Percentiles rank a stretch among this genome's conserved stretches.
Conservation (phyloP, 768 basidiomycete genomes). For the Auriscalpium orientale region DNA sequence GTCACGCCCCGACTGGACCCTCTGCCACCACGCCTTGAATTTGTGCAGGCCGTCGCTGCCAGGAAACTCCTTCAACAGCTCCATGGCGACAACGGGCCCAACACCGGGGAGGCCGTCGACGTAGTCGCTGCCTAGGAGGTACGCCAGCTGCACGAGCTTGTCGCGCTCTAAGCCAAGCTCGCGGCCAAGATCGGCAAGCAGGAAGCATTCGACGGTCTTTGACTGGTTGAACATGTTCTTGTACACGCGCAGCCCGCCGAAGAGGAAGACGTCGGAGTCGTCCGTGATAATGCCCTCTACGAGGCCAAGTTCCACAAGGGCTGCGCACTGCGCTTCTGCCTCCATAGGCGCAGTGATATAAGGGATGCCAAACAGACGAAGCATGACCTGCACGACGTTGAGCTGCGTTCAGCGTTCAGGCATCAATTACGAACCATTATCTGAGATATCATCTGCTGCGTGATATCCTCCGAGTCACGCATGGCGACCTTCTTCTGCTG, state of each 20-base stretch:
- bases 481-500: slow-evolving; percentile 81
- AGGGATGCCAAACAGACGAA: slow-evolving; percentile 92
- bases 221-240: slow-evolving; percentile 99
- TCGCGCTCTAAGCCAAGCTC: slow-evolving; percentile 86
- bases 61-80: slow-evolving; percentile 88
- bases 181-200: slow-evolving; percentile 71
- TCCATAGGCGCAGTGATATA: slow-evolving; percentile 99
- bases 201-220: slow-evolving; percentile 96
- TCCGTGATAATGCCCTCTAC: slow-evolving; percentile 99
- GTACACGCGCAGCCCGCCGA: slow-evolving; percentile 91
- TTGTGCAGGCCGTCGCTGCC: slow-evolving; percentile 75
- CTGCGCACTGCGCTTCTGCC: slow-evolving; percentile 97
- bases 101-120: slow-evolving; percentile 87
- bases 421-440: slow-evolving; percentile 38
- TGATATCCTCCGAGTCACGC: slow-evolving; percentile 92
- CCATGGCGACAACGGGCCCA: slow-evolving; percentile 95
- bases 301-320: slow-evolving; percentile 73
- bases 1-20: slow-evolving; percentile 88
- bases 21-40: slow-evolving; percentile 93
- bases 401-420: background rate
- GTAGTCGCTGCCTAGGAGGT: slow-evolving; percentile 95
- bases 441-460: slow-evolving; percentile 90
- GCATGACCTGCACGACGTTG: slow-evolving; percentile 53
- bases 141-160: slow-evolving; percentile 82
- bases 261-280: slow-evolving; percentile 97